Evolutionary conservation across 2,329 filamentous ascomycete species (phyloP).

Genomic region (Aspergillus sp.): DNA sequence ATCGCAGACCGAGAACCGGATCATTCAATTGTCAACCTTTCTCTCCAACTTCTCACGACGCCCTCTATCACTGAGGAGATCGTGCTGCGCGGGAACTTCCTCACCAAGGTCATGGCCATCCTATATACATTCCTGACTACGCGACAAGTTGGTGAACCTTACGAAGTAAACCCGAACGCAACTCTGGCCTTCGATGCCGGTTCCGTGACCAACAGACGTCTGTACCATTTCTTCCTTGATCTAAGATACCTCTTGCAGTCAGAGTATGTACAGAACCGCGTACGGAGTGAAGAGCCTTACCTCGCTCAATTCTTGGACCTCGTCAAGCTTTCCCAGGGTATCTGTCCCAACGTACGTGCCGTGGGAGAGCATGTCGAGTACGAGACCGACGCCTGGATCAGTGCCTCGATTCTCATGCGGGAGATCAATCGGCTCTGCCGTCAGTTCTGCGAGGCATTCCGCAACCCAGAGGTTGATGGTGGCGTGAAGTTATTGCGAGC

Average conservation of each 20-base stretch:
- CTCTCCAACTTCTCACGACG: constrained; percentile 92
- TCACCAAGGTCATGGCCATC: constrained; percentile 93
- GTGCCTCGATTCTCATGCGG: constrained; percentile 86
- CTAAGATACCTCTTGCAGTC: constrained; percentile 88
- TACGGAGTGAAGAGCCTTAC: constrained; percentile 82
- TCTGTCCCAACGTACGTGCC: constrained; percentile 89
- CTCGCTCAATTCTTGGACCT: constrained; percentile 92
- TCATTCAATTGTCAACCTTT: constrained; percentile 97
- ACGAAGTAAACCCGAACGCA: constrained; percentile 81
- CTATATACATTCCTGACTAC: constrained; percentile 97
- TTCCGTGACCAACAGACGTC: constrained; percentile 88
- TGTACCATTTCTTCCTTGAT: constrained; percentile 98
- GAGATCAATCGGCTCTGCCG: constrained; percentile 93
- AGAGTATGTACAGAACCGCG: constrained; percentile 79
- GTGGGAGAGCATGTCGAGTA: constrained; percentile 97
- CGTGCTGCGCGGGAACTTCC: constrained; percentile 90
- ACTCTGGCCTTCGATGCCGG: constrained; percentile 91
- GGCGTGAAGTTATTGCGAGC: constrained; percentile 69
- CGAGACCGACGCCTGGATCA: constrained; percentile 97
- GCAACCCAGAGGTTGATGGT: constrained; percentile 66
- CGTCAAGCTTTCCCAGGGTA: constrained; percentile 93
- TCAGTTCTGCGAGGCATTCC: constrained; percentile 85
- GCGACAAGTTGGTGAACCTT: constrained; percentile 90
- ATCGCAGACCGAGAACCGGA: constrained; percentile 96
- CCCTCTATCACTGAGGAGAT: constrained; percentile 96